Evolutionary conservation across 129 eudicot genomes (phyloP), one percentile per base, ranked within the genome.

Genomic region (Heracleum sosnowskyi): DNA sequence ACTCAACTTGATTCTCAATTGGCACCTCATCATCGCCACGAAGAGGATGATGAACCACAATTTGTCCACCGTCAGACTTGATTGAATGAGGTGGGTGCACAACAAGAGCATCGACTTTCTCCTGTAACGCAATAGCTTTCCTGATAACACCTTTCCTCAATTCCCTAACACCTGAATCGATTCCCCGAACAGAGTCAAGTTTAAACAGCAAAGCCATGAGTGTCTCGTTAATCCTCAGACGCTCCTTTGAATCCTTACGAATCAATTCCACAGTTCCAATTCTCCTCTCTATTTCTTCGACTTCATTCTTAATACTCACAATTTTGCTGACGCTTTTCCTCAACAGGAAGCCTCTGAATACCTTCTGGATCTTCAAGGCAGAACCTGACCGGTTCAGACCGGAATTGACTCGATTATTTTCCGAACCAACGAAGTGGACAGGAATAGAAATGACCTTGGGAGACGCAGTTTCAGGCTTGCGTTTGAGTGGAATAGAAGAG

Each of bases 91-190:
- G 36, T 41, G 8, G 75, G 69, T 11, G 71, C 16, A 39, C 68
- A 15, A 69, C 86, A 51, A 87, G 78, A 4, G 84, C 71, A 33
- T 93, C 98, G 29, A 89, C 84, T 70, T 45, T 83, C 76, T 93
- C 98, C 81, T 87, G 98, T 77, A 93, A 82, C 7, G 83, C 81
- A 55, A 92, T 87, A n/a, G 86, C 89, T 84, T 85, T 90, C 72
- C 35, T 85, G 11, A 83, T 85, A 36, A 90, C 93, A 4, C 78
- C 77, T 86, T 85, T 90, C 71, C 96, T 78, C 68, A 69, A 78
- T 37, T 42, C 86, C 87, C 92, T 87, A 76, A 92, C 85, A 8
- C 84, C 93, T 11, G 29, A 69, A 79, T 90, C 88, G 20, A 87
- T 76, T 8, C 96, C 89, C 0, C 82, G 77, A 60, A 92, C 73